A percentile compares a stretch with the other conserved stretches of the same genome.
Conservation (phyloP, 73 alveolate species). For the Paramecium octaurelia region DNA sequence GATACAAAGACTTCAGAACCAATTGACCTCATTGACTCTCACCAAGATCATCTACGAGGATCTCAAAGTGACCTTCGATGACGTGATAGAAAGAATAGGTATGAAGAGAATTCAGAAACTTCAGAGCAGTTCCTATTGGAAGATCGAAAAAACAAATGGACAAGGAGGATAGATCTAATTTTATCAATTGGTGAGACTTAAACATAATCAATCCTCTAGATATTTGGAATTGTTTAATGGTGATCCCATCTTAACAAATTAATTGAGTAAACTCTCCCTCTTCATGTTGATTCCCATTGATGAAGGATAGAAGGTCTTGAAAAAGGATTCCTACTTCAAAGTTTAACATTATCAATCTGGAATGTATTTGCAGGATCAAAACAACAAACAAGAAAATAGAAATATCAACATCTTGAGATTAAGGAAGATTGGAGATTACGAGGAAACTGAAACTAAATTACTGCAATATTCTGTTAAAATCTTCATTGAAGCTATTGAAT, state of each 20-base stretch:
- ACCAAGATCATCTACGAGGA: background rate
- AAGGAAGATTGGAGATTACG: constrained; percentile 24
- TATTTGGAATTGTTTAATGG: background rate
- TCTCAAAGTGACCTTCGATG: constrained; percentile 10
- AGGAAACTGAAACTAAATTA: background rate
- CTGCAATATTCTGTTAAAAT: background rate
- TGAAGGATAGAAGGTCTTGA: background rate
- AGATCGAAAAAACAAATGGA: background rate
- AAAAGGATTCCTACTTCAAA: constrained; percentile 25
- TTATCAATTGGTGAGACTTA: background rate
- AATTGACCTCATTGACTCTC: background rate
- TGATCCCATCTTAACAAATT: background rate
- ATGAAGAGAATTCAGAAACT: constrained; percentile 10
- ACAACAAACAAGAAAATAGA: background rate
- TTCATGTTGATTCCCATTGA: constrained; percentile 26
- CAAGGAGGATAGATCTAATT: background rate
- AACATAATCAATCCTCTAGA: constrained; percentile 3
- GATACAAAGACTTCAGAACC: background rate
- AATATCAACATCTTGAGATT: background rate
- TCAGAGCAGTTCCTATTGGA: constrained; percentile 23
- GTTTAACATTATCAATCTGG: constrained; percentile 2
- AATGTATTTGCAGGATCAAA: background rate
- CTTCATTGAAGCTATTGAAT: background rate
- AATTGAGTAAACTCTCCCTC: background rate
- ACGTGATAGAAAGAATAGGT: constrained; percentile 44